Base-by-base conservation (phyloP, 2,329 filamentous ascomycete species). In the Pseudogymnoascus sp. region DNA sequence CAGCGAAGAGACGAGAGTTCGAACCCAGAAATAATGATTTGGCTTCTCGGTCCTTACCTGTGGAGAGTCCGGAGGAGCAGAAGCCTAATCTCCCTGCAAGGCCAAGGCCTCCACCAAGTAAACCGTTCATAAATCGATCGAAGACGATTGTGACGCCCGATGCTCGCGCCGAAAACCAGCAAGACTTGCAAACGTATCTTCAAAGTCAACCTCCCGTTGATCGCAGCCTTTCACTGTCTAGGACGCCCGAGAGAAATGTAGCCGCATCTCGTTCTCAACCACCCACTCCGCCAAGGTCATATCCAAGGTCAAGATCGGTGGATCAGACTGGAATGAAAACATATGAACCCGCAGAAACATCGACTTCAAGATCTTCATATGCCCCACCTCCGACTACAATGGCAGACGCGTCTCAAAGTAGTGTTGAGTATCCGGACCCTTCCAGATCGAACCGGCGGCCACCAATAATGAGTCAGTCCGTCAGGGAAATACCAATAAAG, bases 371-470 rank as follows among this genome's bases (percentile, higher is more conserved):
- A 55, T 33, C 48, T 55, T 55, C 48, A 55, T 29, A 55, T 2
- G 48, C 29, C 48, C 13, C 5, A 12, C 29, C 48, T 33, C 29
- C 29, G 8, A 13, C 10, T 13, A 5, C 12, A 51, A 51, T 13
- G 13, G 35, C 33, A 15, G 35, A 42, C 2, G 27, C 21, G 38
- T 27, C 58, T 27, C 33, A 31, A 10, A 42, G 33, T 15, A 59
- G 38, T 27, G 33, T 27, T 25, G 84, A 90, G 59, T 97, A 90
- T 72, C 94, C 94, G 0, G 92, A 99, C 74, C 80, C 89, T 1
- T 90, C 91, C 1, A 87, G 88, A 66, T 85, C 91, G 2, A 99
- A 97, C 71, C 85, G 94, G 59, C 84, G 92, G 58, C 89, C 91
- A 13, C 94, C 94, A 0, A 60, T 85, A 90, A 55, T 55, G 15